phyloP scores from a whole-genome alignment of 768 basidiomycete genomes.

The Xerocomus brunneocitrinus region DNA sequence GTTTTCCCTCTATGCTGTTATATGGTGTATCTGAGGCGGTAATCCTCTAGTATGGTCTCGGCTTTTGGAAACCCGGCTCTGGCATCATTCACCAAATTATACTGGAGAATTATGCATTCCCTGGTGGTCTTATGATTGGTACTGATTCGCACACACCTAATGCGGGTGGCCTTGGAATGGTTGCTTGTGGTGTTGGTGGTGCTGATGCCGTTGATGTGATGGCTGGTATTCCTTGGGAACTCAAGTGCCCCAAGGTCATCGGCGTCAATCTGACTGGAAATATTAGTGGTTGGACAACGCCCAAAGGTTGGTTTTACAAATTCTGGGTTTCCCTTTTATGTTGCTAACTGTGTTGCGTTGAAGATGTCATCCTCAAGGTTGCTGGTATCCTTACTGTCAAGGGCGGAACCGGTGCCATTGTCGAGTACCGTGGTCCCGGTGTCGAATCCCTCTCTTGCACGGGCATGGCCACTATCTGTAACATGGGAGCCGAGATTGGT shows the following conservation, averaged over 20 bases:
- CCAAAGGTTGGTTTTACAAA: conserved; percentile 61
- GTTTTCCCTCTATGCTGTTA: conserved; percentile 4
- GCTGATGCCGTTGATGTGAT: conserved; percentile 99
- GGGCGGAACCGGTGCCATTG: conserved; percentile 98
- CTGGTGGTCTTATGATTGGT: conserved; percentile 98
- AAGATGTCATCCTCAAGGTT: conserved; percentile 98
- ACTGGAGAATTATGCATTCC: conserved; percentile 99
- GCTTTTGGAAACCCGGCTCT: conserved; percentile 99
- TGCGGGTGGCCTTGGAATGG: conserved; percentile 98
- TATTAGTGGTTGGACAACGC: conserved; percentile 95
- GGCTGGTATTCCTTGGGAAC: conserved; percentile 97
- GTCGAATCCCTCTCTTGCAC: conserved; percentile 96
- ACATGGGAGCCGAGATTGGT: conserved; percentile 99
- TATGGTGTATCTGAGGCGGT: background rate
- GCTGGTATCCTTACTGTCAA: conserved; percentile 99
- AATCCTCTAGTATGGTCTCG: conserved; percentile 79
- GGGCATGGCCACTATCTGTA: conserved; percentile 99
- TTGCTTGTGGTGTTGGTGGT: conserved; percentile 98
- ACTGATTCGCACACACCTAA: conserved; percentile 99
- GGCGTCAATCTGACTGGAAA: conserved; percentile 96
- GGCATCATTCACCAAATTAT: conserved; percentile 99
- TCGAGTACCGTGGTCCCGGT: conserved; percentile 94
- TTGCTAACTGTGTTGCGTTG: conserved; percentile 8
- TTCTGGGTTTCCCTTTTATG: background rate
- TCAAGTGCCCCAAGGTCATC: conserved; percentile 99